Conservation (phyloP, 768 basidiomycete genomes). For the Kwoniella dendrophila region DNA sequence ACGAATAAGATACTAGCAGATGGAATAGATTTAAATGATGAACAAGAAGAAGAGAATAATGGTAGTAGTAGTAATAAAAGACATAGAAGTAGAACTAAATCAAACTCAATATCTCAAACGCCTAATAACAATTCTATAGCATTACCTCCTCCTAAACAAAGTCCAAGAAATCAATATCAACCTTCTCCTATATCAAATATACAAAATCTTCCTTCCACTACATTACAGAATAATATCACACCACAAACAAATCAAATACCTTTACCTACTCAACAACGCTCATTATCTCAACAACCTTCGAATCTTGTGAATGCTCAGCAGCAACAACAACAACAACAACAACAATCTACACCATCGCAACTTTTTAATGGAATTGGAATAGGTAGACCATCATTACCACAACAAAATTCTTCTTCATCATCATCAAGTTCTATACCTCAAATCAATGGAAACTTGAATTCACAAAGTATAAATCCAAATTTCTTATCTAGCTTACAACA, state of each 20-base stretch:
- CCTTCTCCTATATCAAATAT: not conserved
- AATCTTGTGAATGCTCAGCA: not conserved
- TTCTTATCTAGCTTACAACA: slow-evolving; percentile 17
- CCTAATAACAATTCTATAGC: not conserved
- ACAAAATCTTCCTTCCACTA: not conserved
- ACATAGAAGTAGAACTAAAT: slow-evolving; percentile 3
- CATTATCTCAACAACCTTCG: not conserved
- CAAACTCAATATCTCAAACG: not conserved
- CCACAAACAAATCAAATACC: not conserved
- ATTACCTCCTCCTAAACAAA: slow-evolving; percentile 2
- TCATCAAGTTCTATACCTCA: slow-evolving; percentile 4
- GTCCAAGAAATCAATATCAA: not conserved
- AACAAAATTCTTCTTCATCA: slow-evolving; percentile 4
- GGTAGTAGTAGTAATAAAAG: slow-evolving; percentile 6
- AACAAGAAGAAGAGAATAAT: not conserved
- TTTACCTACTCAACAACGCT: not conserved
- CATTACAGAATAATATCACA: not conserved
- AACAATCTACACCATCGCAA: not conserved
- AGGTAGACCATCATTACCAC: not conserved
- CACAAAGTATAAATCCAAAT: slow-evolving; percentile 11
- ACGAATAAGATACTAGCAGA: not conserved
- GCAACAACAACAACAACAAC: not conserved
- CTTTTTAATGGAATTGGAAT: not conserved
- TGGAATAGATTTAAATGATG: not conserved
- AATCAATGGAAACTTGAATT: not conserved